phyloP scores from a whole-genome alignment of 2,329 filamentous ascomycete genomes.

The Fusarium odoratissimum region DNA sequence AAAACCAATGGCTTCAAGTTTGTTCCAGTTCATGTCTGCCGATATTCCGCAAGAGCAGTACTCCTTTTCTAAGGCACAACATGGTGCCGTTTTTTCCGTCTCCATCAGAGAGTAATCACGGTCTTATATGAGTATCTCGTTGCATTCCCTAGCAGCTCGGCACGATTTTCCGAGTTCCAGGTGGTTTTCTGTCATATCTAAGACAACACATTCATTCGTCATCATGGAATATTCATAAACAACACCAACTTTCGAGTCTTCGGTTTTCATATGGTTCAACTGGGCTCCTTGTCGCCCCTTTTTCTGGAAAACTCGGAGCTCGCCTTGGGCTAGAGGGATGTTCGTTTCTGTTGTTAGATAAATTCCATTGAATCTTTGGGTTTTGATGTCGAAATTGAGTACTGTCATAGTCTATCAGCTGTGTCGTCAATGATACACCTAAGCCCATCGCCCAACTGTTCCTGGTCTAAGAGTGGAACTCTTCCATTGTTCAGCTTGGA shows the following conservation, averaged over 20 bases:
- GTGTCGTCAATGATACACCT: background rate
- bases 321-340: too few species aligned
- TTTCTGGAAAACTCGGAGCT: background rate
- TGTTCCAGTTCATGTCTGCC: background rate
- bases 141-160: constrained; percentile 28
- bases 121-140: constrained; percentile 15
- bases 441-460: background rate
- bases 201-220: background rate
- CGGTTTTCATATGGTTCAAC: background rate
- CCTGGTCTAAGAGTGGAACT: background rate
- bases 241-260: background rate
- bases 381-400: background rate
- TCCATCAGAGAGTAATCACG: background rate
- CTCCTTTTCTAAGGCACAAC: background rate
- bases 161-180: constrained; percentile 15
- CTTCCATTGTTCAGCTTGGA: background rate
- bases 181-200: constrained; percentile 4
- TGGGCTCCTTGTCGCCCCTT: background rate
- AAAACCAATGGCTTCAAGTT: background rate
- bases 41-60: background rate
- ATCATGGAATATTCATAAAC: background rate
- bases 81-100: constrained; percentile 2
- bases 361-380: background rate
- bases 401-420: background rate
- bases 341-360: background rate